phyloP scores from a whole-genome alignment of 805 yeast genomes.

The Saccharomyces jurei region DNA sequence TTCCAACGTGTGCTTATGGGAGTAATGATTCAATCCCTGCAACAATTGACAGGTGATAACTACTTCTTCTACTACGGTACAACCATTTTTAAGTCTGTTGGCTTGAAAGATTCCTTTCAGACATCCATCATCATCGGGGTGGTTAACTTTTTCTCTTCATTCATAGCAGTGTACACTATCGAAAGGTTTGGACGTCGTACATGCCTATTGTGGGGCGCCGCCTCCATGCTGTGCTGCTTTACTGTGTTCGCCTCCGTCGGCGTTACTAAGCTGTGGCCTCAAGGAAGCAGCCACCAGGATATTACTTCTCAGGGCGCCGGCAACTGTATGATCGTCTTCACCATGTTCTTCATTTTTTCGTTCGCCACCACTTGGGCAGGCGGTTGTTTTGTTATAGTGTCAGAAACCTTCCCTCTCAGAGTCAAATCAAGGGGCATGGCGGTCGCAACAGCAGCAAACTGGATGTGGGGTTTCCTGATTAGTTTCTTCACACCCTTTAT shows the following conservation, averaged over 20 bases:
- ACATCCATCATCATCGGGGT: constrained; percentile 52
- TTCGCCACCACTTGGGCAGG: constrained; percentile 74
- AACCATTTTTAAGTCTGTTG: constrained; percentile 52
- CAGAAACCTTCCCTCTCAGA: constrained; percentile 68
- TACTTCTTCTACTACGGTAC: constrained; percentile 63
- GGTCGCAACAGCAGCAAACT: constrained; percentile 51
- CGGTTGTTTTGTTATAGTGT: constrained; percentile 51
- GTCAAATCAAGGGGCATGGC: constrained; percentile 49
- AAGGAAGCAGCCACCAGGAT: constrained; percentile 27
- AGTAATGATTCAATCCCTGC: constrained; percentile 49
- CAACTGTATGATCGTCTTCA: constrained; percentile 60
- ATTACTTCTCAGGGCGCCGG: constrained; percentile 49
- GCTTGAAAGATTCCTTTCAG: constrained; percentile 48
- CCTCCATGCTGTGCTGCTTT: constrained; percentile 39
- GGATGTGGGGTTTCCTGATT: constrained; percentile 57
- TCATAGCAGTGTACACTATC: constrained; percentile 41
- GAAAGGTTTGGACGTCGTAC: constrained; percentile 48
- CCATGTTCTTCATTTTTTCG: constrained; percentile 60
- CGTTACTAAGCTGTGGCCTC: constrained; percentile 36
- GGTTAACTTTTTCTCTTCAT: constrained; percentile 50
- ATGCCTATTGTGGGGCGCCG: constrained; percentile 40
- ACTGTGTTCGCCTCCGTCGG: constrained; percentile 52
- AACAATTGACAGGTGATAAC: constrained; percentile 60
- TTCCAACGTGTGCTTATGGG: constrained; percentile 41
- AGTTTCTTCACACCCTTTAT: constrained; percentile 64